These are phyloP conservation scores for Paecilomyces sp. DNA, from an alignment of 2,329 filamentous ascomycete species.

Conservation along the genomic window DNA sequence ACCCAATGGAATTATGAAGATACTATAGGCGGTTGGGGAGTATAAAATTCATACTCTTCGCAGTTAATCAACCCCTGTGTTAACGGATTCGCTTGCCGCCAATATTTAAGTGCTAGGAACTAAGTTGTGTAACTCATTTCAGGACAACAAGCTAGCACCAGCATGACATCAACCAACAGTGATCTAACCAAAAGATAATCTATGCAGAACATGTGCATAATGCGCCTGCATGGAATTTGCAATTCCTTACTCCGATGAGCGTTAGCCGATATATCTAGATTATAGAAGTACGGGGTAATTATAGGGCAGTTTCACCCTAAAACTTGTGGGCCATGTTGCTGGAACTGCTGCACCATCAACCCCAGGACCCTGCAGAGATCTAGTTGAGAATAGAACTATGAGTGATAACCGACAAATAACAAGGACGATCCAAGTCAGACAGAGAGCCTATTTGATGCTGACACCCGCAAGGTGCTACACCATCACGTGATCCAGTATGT, in stretches of 20 bases:
- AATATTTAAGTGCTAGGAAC: background rate
- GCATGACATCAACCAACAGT: background rate
- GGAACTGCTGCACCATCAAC: background rate
- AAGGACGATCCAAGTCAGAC: background rate
- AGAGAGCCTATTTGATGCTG: background rate
- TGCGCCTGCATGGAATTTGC: background rate
- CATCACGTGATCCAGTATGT: too few relatives aligned
- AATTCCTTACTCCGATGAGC: background rate
- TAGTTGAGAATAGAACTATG: background rate
- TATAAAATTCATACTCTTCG: too few relatives aligned
- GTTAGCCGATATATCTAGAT: background rate
- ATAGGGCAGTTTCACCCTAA: background rate
- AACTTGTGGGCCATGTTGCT: background rate
- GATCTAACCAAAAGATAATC: background rate
- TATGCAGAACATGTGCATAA: background rate
- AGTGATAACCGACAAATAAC: background rate
- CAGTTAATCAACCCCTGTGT: too few relatives aligned
- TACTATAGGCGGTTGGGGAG: too few relatives aligned
- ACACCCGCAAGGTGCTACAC: too few relatives aligned
- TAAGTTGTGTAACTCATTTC: background rate
- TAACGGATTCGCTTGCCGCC: too few relatives aligned
- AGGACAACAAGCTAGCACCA: background rate
- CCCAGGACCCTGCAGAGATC: background rate
- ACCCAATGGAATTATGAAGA: background rate
- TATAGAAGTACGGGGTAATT: background rate